Percentiles rank a stretch among this genome's conserved stretches.
These are phyloP conservation scores for Trypanosoma caninum DNA, from an alignment of 208 protist genomes.

Conservation along the genomic window DNA sequence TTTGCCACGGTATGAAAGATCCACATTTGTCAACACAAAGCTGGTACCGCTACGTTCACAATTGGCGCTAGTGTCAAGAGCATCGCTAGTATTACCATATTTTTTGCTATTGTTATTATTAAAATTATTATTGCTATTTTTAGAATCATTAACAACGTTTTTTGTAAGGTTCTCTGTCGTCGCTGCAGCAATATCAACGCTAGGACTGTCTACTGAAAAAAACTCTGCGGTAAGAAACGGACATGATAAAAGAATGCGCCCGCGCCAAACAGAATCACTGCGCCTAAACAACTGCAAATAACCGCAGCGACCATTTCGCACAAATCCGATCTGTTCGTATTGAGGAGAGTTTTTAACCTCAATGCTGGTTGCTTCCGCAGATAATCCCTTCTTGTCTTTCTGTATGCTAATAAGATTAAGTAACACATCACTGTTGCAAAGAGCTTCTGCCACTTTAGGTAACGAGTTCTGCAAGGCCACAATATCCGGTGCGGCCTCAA, in stretches of 20 bases:
- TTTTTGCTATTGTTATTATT: too few species aligned
- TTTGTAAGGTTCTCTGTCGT: too few species aligned
- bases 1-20: conserved; percentile 83
- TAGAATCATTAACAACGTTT: too few species aligned
- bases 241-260: conserved; percentile 33
- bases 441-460: conserved; percentile 38
- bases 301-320: conserved; percentile 68
- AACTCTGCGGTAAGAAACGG: conserved; percentile 61
- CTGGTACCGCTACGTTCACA: conserved; percentile 1
- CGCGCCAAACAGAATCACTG: conserved; percentile 37
- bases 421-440: too few species aligned
- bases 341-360: conserved; percentile 2
- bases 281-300: conserved; percentile 65
- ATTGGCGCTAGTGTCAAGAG: too few species aligned
- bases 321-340: conserved; percentile 55
- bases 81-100: too few species aligned
- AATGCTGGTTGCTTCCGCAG: neutral
- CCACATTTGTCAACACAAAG: conserved; percentile 47
- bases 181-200: neutral
- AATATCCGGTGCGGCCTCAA: conserved; percentile 42
- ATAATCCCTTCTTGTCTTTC: neutral
- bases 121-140: too few species aligned
- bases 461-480: conserved; percentile 82
- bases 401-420: neutral
- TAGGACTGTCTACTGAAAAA: neutral